Percentiles rank a stretch among this genome's conserved stretches.
phyloP scores from a whole-genome alignment of 2,329 filamentous ascomycete species.

The Colletotrichum tofieldiae region DNA sequence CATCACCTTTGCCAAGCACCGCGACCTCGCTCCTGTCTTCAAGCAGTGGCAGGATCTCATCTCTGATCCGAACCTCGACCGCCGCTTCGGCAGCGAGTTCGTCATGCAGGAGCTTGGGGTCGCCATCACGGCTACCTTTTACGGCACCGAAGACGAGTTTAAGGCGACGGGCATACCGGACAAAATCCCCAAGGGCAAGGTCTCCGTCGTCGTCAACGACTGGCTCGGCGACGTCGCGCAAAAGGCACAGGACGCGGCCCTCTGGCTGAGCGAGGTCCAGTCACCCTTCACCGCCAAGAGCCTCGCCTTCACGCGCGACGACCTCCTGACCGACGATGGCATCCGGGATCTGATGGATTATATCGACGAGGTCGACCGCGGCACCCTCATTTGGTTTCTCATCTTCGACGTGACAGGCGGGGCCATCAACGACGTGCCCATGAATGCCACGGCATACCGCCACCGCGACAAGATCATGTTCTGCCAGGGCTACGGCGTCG shows the following conservation, averaged over 20 bases:
- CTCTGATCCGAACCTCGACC: constrained; percentile 68
- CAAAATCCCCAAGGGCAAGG: constrained; percentile 60
- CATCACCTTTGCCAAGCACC: constrained; percentile 64
- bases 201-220: constrained; percentile 66
- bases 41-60: constrained; percentile 72
- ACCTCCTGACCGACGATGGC: constrained; percentile 61
- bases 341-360: constrained; percentile 69
- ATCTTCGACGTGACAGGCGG: constrained; percentile 76
- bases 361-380: constrained; percentile 64
- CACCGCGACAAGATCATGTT: constrained; percentile 77
- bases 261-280: constrained; percentile 64
- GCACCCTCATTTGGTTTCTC: constrained; percentile 71
- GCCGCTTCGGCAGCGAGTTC: constrained; percentile 72
- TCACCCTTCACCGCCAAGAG: constrained; percentile 72
- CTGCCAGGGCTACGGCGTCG: constrained; percentile 74
- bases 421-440: constrained; percentile 69
- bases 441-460: constrained; percentile 72
- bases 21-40: constrained; percentile 65
- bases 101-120: constrained; percentile 68
- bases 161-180: constrained; percentile 64
- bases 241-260: constrained; percentile 64
- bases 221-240: constrained; percentile 74
- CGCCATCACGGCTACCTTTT: constrained; percentile 73
- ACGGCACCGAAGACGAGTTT: constrained; percentile 72
- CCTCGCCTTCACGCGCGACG: constrained; percentile 65